Evolutionary conservation across 306 rosid species (phyloP), one percentile per base, ranked within the genome.

Genomic region (Prunus campanulata): DNA sequence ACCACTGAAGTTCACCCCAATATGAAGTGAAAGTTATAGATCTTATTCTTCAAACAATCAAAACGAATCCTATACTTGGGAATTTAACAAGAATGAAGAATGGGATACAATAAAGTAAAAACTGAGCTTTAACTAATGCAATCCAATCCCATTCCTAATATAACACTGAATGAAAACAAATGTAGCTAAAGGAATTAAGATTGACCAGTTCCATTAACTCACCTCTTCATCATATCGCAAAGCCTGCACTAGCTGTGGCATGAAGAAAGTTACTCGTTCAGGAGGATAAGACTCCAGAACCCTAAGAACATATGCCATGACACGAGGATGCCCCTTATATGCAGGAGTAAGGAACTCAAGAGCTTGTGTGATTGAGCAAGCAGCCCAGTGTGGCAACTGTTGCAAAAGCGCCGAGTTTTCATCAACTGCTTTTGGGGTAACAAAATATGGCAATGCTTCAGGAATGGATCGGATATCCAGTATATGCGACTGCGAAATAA

Each of bases 311-410:
- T 95, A 95, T 68, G 99, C 97, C 99, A 95, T 95, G 46, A 95
- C 97, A 57, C 99, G 96, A 35, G 97, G 97, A 83, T 95, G 97
- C 14, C 99, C 97, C 85, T 95, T 95, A 83, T 86, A 95, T 54
- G 99, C 90, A 66, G 97, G 99, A 74, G 86, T 83, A 71, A 95
- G 99, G 84, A 95, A 95, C 84, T 92, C 99, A 61, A 95, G 89
- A 76, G 99, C 96, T 82, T 92, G 99, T 50, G 99, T 89, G 78
- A 95, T 92, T 61, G 97, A 95, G 80, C 99, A 95, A 75, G 99
- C 96, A 74, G 97, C 99, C 99, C 99, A 95, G 85, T 95, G 99
- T 57, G 99, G 99, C 82, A 95, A 81, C 85, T 95, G 99, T 82
- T 88, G 97, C 79, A 95, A 71, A 79, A 92, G 99, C 76, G 85